Evolutionary conservation across 768 basidiomycete species (phyloP).

Genomic region (Kwoniella bestiolae): DNA sequence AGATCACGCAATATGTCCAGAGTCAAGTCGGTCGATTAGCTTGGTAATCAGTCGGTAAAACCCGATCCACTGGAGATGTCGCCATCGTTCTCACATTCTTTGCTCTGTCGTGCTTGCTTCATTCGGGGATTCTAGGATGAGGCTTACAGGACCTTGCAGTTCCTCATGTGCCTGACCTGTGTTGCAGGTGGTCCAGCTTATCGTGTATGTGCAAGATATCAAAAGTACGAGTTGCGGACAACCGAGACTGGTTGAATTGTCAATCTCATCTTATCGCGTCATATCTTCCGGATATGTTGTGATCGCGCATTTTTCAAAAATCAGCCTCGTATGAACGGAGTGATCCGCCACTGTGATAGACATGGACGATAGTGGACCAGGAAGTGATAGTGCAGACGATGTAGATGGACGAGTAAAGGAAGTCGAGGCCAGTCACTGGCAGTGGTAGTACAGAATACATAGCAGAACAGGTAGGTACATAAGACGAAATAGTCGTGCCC

Average conservation of each 20-base stretch:
- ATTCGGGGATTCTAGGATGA: background rate
- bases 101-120: too few relatives aligned
- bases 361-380: too few relatives aligned
- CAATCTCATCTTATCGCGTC: background rate
- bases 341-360: background rate
- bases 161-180: too few relatives aligned
- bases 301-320: background rate
- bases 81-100: background rate
- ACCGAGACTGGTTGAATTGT: background rate
- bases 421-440: background rate
- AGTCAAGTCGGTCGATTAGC: background rate
- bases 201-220: background rate
- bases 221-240: background rate
- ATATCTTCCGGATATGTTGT: background rate
- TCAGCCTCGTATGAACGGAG: background rate
- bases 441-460: background rate
- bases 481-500: background rate
- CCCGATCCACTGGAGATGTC: background rate
- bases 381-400: too few relatives aligned
- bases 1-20: slow-evolving; percentile 3
- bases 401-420: too few relatives aligned
- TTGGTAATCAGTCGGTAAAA: slow-evolving; percentile 9
- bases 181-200: background rate
- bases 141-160: background rate
- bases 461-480: background rate